These are phyloP conservation scores for Baudoinia panamericana DNA, from an alignment of 495 filamentous ascomycete species.

Conservation along the genomic window DNA sequence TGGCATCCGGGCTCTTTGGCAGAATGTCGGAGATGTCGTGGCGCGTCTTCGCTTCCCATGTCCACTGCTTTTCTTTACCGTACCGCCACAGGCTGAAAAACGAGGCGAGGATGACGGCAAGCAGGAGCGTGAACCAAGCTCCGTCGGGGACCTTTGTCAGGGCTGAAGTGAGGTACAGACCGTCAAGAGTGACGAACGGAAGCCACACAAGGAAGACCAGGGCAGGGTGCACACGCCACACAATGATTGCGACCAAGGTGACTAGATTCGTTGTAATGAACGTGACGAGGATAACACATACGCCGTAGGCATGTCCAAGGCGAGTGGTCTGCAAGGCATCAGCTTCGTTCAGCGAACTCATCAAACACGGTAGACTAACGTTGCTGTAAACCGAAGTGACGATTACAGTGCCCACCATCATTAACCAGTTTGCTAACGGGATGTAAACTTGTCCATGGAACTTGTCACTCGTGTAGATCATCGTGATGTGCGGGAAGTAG, in stretches of 20 bases:
- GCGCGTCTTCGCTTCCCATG: constrained; percentile 46
- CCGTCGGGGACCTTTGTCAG: constrained; percentile 57
- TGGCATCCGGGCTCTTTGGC: constrained; percentile 12
- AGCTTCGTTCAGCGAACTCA: constrained; percentile 5
- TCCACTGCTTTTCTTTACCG: constrained; percentile 64
- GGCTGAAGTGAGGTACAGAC: constrained; percentile 51
- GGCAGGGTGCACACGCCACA: constrained; percentile 47
- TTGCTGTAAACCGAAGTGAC: constrained; percentile 62
- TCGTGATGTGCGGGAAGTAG: constrained; percentile 62
- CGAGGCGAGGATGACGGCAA: constrained; percentile 43
- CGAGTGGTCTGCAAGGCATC: constrained; percentile 32
- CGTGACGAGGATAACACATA: constrained; percentile 42
- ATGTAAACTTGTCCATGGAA: constrained; percentile 65
- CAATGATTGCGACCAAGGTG: constrained; percentile 50
- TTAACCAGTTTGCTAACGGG: constrained; percentile 56
- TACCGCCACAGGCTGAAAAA: constrained; percentile 61
- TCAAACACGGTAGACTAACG: constrained; percentile 24
- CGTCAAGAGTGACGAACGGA: constrained; percentile 47
- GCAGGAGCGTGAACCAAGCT: constrained; percentile 59
- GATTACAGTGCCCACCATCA: constrained; percentile 63
- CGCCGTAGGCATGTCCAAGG: constrained; percentile 41
- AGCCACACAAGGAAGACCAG: constrained; percentile 50
- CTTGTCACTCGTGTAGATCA: constrained; percentile 46
- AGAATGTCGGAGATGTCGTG: constrained; percentile 31
- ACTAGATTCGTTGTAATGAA: constrained; percentile 64